These are phyloP conservation scores for Lagenidium sp. DNA, from an alignment of 352 stramenopile species.

Conservation along the genomic window DNA sequence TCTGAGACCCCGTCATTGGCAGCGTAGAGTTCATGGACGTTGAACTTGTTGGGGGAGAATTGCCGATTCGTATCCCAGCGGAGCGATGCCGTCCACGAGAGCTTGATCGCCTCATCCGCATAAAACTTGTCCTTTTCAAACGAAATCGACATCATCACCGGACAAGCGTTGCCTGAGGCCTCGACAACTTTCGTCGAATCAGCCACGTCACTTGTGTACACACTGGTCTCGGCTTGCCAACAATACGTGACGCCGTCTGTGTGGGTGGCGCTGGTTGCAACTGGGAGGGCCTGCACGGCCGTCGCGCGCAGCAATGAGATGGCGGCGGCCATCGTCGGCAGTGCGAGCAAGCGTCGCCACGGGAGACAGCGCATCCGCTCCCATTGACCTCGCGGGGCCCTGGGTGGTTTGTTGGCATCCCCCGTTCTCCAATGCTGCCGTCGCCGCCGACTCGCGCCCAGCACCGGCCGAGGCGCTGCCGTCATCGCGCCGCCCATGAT, in stretches of 20 bases:
- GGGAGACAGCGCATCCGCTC: no score
- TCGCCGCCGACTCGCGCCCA: no score
- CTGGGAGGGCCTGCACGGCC: neutral
- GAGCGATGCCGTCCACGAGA: constrained; percentile 58
- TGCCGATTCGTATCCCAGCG: constrained; percentile 19
- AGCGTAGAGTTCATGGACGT: constrained; percentile 23
- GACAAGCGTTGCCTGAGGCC: constrained; percentile 23
- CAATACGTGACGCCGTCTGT: constrained; percentile 19
- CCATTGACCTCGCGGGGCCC: no score
- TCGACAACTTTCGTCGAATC: constrained; percentile 1
- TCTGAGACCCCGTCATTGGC: constrained; percentile 47
- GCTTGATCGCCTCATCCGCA: constrained; percentile 42
- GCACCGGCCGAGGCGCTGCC: no score
- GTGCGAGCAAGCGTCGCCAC: neutral
- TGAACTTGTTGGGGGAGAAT: constrained; percentile 37
- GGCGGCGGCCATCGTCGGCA: neutral
- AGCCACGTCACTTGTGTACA: constrained; percentile 10
- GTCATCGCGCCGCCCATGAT: no score
- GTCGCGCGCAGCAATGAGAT: neutral
- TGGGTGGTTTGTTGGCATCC: no score
- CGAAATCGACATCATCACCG: constrained; percentile 34
- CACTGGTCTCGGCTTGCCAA: constrained; percentile 12
- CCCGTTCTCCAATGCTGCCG: no score
- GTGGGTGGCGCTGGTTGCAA: neutral
- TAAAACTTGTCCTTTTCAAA: constrained; percentile 34